These are phyloP conservation scores for Macaranga tanarius DNA, from an alignment of 441 rosid species.

Conservation along the genomic window DNA sequence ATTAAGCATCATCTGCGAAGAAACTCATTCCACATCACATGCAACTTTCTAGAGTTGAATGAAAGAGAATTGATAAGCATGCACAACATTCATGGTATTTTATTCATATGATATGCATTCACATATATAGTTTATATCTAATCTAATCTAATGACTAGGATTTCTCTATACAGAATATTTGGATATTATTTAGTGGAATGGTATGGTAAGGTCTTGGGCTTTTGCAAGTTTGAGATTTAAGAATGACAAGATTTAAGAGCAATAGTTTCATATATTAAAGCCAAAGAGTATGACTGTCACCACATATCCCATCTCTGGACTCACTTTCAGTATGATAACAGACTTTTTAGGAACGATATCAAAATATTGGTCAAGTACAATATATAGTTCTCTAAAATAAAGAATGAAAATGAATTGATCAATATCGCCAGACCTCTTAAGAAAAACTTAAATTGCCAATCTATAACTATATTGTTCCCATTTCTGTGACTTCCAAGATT, in stretches of 20 bases:
- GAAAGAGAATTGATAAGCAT: slow-evolving; percentile 1
- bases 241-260: not conserved
- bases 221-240: not conserved
- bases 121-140: not conserved
- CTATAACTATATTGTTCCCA: not conserved
- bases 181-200: not conserved
- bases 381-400: not conserved
- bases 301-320: not conserved
- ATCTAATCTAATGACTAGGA: not conserved
- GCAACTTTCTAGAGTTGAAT: not conserved
- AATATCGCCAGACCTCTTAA: not conserved
- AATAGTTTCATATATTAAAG: not conserved
- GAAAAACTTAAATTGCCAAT: not conserved
- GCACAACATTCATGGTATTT: not conserved
- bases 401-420: not conserved
- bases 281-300: not conserved
- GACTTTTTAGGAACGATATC: not conserved
- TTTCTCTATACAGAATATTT: not conserved
- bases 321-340: not conserved
- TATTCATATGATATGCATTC: too few species aligned
- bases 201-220: not conserved
- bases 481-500: not conserved
- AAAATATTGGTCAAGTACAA: not conserved
- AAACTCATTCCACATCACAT: not conserved
- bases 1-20: too few species aligned